Evolutionary conservation across 345 rosid species (phyloP).

Genomic region (Lepidium africanum): DNA sequence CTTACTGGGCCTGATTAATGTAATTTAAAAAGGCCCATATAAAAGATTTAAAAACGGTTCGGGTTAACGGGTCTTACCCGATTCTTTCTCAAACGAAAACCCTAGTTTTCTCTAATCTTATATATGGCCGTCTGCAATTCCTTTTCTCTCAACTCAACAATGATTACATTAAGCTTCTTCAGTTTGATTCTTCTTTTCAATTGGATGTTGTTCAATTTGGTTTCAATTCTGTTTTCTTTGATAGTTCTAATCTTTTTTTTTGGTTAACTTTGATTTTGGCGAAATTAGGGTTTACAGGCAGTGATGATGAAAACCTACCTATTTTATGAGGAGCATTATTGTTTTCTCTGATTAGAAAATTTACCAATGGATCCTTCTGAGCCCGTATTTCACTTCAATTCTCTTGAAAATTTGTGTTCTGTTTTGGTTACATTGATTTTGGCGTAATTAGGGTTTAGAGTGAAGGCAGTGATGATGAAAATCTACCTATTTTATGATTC

Average conservation of each 20-base stretch:
- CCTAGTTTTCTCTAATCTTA: conserved; percentile 21
- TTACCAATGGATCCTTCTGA: conserved; percentile 40
- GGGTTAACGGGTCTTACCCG: not conserved
- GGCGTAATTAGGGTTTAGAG: not conserved
- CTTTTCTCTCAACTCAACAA: not conserved
- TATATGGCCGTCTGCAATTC: not conserved
- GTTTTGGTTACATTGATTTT: not conserved
- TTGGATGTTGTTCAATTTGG: not conserved
- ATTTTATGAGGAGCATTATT: conserved; percentile 16
- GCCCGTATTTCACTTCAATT: conserved; percentile 10
- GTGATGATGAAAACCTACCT: conserved; percentile 33
- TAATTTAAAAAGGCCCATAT: not conserved
- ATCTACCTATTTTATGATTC: conserved; percentile 32
- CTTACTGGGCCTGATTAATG: not conserved
- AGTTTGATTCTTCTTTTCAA: not conserved
- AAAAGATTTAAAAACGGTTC: no score
- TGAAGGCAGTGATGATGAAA: conserved; percentile 32
- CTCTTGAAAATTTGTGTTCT: not conserved
- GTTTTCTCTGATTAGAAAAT: conserved; percentile 17
- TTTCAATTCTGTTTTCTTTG: not conserved
- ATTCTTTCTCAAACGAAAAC: not conserved
- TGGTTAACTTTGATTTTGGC: not conserved
- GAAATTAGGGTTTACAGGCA: not conserved
- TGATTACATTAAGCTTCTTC: not conserved
- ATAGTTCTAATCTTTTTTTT: no score